phyloP scores from a whole-genome alignment of 164 flowering plant species.

The Vitis amurensis region DNA sequence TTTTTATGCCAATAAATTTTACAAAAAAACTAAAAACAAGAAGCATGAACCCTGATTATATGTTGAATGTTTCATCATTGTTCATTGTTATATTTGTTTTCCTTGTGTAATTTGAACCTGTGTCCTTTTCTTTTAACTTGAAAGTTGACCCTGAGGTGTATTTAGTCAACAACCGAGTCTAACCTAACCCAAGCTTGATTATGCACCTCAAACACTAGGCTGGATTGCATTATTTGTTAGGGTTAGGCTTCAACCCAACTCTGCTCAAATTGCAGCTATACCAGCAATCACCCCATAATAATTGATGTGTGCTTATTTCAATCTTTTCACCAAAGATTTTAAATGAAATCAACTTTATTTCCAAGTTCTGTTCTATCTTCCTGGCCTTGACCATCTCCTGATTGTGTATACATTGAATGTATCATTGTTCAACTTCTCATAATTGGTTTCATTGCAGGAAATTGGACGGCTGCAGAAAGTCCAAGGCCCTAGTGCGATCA shows the following conservation, averaged over 20 bases:
- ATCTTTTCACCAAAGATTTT: background rate
- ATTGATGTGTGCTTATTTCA: background rate
- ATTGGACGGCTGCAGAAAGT: conserved; percentile 88
- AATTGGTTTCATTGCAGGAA: conserved; percentile 51
- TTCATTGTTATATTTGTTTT: background rate
- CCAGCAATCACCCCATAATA: background rate
- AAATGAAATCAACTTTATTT: background rate
- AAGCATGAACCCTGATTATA: background rate
- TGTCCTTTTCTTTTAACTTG: background rate
- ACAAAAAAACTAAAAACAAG: too few species aligned
- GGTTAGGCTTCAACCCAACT: background rate
- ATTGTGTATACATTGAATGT: too few species aligned
- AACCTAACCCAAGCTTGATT: background rate
- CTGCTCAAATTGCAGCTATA: background rate
- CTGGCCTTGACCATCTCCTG: too few species aligned
- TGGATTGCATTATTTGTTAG: background rate
- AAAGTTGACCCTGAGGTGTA: background rate
- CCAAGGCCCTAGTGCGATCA: conserved; percentile 89
- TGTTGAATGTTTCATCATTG: background rate
- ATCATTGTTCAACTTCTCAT: too few species aligned
- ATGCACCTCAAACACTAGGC: background rate
- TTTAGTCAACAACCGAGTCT: background rate
- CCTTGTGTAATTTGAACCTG: background rate
- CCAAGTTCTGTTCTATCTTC: too few species aligned
- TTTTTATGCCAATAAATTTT: too few species aligned